phyloP scores from a whole-genome alignment of 2,329 filamentous ascomycete genomes.

The Cladosporium sp. region DNA sequence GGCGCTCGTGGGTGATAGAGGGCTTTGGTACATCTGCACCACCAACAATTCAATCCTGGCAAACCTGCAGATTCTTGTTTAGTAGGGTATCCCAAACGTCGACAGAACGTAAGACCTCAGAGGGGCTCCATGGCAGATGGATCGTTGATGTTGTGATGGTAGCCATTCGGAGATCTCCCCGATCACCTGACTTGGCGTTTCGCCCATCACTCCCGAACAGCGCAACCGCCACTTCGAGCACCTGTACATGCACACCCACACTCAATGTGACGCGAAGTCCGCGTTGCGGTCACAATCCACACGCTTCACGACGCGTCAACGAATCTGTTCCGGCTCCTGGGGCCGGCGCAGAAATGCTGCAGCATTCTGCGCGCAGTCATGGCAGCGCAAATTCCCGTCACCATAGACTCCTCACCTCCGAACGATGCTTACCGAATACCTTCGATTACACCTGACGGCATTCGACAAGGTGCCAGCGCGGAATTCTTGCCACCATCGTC shows the following conservation, averaged over 20 bases:
- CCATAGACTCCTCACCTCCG: conserved; percentile 21
- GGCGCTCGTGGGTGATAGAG: too few species aligned
- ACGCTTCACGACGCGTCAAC: neutral
- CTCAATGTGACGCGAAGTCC: neutral
- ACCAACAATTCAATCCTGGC: too few species aligned
- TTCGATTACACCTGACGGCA: conserved; percentile 16
- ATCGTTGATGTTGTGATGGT: neutral
- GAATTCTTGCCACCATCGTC: neutral
- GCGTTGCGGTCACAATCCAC: neutral
- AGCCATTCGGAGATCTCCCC: neutral
- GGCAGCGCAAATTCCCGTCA: conserved; percentile 19
- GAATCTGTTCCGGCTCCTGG: conserved; percentile 6
- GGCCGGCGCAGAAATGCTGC: conserved; percentile 13
- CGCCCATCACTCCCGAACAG: neutral
- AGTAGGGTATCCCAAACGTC: too few species aligned
- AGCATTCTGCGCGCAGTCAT: conserved; percentile 12
- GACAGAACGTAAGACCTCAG: too few species aligned
- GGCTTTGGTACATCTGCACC: too few species aligned
- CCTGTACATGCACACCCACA: neutral
- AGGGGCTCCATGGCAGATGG: too few species aligned
- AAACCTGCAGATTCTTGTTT: too few species aligned
- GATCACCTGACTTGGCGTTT: neutral
- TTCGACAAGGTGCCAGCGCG: neutral
- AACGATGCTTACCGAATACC: conserved; percentile 14
- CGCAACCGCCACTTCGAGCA: neutral